These are phyloP conservation scores for Periglandula ipomoeae DNA, from an alignment of 2,329 filamentous ascomycete genomes.

Conservation along the genomic window DNA sequence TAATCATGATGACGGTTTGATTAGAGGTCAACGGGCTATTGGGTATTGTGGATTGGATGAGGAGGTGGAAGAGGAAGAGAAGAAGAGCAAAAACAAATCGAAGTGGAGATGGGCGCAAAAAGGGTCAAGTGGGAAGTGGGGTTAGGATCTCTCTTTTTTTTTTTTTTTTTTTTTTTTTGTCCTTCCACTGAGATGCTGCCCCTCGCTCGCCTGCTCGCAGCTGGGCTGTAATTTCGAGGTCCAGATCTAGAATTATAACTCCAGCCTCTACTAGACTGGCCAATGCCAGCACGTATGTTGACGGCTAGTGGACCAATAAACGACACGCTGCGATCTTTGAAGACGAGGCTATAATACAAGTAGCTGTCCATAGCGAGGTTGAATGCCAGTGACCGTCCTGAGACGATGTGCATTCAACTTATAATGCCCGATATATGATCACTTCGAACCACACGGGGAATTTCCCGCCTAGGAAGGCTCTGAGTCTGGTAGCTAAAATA, in stretches of 20 bases:
- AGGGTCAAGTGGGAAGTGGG: not conserved
- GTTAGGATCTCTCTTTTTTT: not conserved
- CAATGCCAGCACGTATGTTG: not conserved
- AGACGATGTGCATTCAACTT: too few species aligned
- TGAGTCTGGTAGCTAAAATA: too few species aligned
- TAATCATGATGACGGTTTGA: constrained; percentile 57
- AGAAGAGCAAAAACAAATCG: not conserved
- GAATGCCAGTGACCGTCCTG: too few species aligned
- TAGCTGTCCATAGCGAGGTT: too few species aligned
- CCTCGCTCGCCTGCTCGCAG: too few species aligned
- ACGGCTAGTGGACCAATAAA: too few species aligned
- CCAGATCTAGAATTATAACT: not conserved
- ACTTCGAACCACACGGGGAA: too few species aligned
- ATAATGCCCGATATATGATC: too few species aligned
- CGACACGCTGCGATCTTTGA: too few species aligned
- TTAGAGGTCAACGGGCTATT: constrained; percentile 9
- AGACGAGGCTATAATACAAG: too few species aligned
- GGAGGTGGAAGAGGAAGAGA: constrained; percentile 8
- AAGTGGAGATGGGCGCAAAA: not conserved
- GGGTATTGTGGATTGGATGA: constrained; percentile 10
- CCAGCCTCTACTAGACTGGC: not conserved
- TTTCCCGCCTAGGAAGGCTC: too few species aligned
- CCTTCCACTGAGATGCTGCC: not conserved
- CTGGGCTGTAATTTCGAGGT: too few species aligned
- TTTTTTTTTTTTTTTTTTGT: not conserved